Percentiles rank a stretch among this genome's conserved stretches.
Conservation (phyloP, 257 asterid genomes). For the Solanum verrucosum region DNA sequence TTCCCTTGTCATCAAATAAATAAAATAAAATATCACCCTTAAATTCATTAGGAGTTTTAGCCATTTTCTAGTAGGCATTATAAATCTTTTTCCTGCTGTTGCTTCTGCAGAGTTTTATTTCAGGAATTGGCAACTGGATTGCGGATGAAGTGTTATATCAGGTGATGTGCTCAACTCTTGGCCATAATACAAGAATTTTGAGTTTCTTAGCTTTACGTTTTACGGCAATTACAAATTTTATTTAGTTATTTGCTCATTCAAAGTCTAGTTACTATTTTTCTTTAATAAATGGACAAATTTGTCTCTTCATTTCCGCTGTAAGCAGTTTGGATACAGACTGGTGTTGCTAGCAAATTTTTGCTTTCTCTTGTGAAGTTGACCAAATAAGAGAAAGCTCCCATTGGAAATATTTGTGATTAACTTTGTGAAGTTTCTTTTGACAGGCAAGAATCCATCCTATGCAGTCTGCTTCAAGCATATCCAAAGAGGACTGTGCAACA, state of each 20-base stretch:
- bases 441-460: constrained; percentile 92
- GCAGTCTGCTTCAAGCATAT: constrained; percentile 70
- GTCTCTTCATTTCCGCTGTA: not conserved
- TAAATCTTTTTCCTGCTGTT: constrained; percentile 2
- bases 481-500: constrained; percentile 54
- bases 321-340: not conserved
- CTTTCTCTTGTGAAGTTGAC: not conserved
- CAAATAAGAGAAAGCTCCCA: not conserved
- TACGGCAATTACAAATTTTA: not conserved
- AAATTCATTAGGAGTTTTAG: not conserved
- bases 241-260: not conserved
- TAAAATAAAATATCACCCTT: not conserved
- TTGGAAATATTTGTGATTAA: not conserved
- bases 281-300: not conserved
- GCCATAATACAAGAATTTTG: not conserved
- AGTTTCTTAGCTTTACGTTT: not conserved
- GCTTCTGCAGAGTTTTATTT: constrained; percentile 70
- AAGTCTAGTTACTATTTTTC: constrained; percentile 3
- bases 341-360: not conserved
- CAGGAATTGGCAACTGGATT: constrained; percentile 99
- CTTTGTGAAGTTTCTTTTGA: constrained; percentile 9
- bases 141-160: constrained; percentile 98
- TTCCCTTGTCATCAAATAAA: too few relatives aligned
- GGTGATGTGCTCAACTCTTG: constrained; percentile 33
- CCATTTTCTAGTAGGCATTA: not conserved